Conservation (phyloP, 139 green algal species). For the Ulvella scutata region DNA sequence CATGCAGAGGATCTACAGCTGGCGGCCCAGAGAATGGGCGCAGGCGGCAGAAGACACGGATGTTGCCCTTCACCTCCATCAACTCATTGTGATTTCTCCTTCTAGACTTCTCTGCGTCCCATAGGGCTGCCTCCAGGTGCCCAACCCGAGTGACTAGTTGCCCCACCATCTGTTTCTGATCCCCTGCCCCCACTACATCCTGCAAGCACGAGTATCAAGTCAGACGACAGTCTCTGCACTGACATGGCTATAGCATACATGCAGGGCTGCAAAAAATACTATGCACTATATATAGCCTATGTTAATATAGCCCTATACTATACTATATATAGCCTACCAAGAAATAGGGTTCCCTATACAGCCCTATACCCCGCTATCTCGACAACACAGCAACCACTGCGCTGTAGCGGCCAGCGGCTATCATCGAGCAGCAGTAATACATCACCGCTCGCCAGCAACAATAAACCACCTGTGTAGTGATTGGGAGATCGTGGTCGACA, state of each 20-base stretch:
- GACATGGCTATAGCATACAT: neutral
- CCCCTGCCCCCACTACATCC: neutral
- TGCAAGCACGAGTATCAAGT: neutral
- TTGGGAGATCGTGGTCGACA: no score
- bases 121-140: constrained; percentile 17
- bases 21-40: constrained; percentile 20
- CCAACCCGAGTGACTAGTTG: constrained; percentile 13
- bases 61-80: constrained; percentile 72
- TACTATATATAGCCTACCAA: neutral
- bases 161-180: neutral
- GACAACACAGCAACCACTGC: neutral
- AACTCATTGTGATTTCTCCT: constrained; percentile 72
- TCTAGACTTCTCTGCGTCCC: constrained; percentile 35
- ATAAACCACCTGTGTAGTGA: no score
- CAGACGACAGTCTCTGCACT: neutral
- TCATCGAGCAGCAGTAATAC: no score
- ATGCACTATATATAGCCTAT: neutral
- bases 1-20: constrained; percentile 16
- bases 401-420: neutral
- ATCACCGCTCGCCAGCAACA: no score
- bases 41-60: constrained; percentile 79
- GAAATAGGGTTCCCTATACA: neutral
- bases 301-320: neutral
- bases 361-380: neutral
- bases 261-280: neutral